Conservation (phyloP, 78 protist genomes). For the Guillardia theta region DNA sequence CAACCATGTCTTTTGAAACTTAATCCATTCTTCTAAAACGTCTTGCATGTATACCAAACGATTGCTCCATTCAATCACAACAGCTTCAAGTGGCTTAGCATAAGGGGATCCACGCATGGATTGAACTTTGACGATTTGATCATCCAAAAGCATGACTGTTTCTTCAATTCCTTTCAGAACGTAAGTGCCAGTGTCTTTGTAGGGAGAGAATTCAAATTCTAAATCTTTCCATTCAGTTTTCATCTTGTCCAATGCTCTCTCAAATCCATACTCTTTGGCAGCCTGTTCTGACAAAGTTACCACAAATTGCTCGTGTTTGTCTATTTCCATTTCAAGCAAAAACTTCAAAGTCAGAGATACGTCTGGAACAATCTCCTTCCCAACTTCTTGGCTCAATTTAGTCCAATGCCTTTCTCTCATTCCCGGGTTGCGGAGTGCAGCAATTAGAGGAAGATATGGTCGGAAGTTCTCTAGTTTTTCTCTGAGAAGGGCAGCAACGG, state of each 20-base stretch:
- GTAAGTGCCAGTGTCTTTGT: conserved; percentile 60
- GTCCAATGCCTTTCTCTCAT: conserved; percentile 84
- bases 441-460: conserved; percentile 59
- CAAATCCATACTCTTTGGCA: conserved; percentile 70
- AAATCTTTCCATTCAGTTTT: not conserved
- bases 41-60: conserved; percentile 56
- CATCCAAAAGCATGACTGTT: conserved; percentile 47
- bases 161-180: conserved; percentile 54
- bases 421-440: conserved; percentile 69
- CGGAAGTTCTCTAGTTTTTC: conserved; percentile 38
- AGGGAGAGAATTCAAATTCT: conserved; percentile 19
- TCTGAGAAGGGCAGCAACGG: not conserved
- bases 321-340: conserved; percentile 40
- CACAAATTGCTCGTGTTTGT: not conserved
- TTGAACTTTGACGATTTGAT: conserved; percentile 58
- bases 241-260: conserved; percentile 74
- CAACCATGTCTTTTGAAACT: conserved; percentile 52
- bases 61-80: not conserved
- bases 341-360: not conserved
- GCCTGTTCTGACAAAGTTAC: conserved; percentile 45
- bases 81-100: conserved; percentile 40
- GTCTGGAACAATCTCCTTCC: conserved; percentile 47
- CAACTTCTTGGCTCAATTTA: not conserved
- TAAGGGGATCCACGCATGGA: conserved; percentile 67
- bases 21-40: conserved; percentile 70